Evolutionary conservation across 2,329 filamentous ascomycete genomes (phyloP), one percentile per base, ranked within the genome.

Genomic region (Diaporthe velutina): DNA sequence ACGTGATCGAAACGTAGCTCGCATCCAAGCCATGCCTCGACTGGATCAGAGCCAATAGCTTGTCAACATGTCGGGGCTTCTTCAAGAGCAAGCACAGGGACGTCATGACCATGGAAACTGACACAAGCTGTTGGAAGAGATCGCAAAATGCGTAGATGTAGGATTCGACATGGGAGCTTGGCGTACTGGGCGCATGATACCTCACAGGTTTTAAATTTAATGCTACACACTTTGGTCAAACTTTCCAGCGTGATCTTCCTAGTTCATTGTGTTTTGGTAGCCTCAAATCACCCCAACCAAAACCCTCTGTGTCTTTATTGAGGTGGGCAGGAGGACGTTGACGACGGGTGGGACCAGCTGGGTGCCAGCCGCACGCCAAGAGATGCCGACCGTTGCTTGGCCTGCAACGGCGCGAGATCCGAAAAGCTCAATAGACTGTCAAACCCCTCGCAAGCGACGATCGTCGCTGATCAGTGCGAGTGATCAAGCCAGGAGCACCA

Each of bases 351-450:
- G 61, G 45, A 30, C 61, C 61, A 67, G 64, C 45, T 67, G 64
- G 6, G 13, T 13, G 42, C 19, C 61, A 67, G 61, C 42, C 64
- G 64, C 13, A 17, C 61, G 61, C 61, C 61, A 67, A 67, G 61
- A 35, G 7, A 67, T 13, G 64, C 30, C 45, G 22, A 38, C 45
- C 64, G 45, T 2, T n/a, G 30, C 64, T 52, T 67, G 64, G 64
- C 64, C 48, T 67, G 40, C 40, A 42, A 15, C 17, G 12, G 40
- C 35, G 45, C 45, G 45, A 52, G 64, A 67, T 67, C 45, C 64
- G 40, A 15, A 67, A 67, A 67, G 64, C 64, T 67, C 54, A 30
- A 68, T 35, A 28, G 2, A 35, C 42, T 50, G 30, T 10, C 22
- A 19, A 35, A n/a, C 42, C 58, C 61, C 42, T 13, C 35, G 42